Evolutionary conservation across 116 monocot species (phyloP).

Genomic region (Zostera marina): DNA sequence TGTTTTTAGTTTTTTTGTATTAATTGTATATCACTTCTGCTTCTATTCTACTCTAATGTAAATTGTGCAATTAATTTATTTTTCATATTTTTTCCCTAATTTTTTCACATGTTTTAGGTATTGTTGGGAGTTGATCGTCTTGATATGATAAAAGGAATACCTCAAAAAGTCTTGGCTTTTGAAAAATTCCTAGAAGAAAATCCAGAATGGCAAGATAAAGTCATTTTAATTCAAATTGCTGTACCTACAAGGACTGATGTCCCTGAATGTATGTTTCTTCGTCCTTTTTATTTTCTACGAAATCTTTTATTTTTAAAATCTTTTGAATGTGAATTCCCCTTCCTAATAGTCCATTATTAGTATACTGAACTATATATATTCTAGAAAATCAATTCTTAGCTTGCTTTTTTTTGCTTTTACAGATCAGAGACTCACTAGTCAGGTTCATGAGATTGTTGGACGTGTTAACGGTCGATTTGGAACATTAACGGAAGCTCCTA

Average conservation of each 20-base stretch:
- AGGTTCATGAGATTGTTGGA: constrained; percentile 98
- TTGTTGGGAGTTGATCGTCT: constrained; percentile 95
- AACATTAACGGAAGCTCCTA: constrained; percentile 85
- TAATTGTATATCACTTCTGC: no score
- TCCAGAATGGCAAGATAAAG: constrained; percentile 71
- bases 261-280: constrained; percentile 60
- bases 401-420: constrained; percentile 8
- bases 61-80: no score
- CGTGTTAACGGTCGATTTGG: constrained; percentile 97
- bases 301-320: no score
- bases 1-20: no score
- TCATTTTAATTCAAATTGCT: constrained; percentile 87
- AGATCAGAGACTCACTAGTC: constrained; percentile 99
- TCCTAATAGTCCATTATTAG: no score
- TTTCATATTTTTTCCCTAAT: no score
- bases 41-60: no score
- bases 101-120: constrained; percentile 45
- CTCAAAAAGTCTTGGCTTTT: constrained; percentile 95
- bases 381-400: no score
- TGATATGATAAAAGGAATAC: constrained; percentile 99
- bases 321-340: no score
- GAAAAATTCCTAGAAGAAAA: constrained; percentile 98
- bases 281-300: not conserved
- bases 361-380: no score
- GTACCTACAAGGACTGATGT: constrained; percentile 97